A percentile compares a stretch with the other conserved stretches of the same genome.
Conservation (phyloP, 2,329 filamentous ascomycete genomes). For the Penicillium olsonii region DNA sequence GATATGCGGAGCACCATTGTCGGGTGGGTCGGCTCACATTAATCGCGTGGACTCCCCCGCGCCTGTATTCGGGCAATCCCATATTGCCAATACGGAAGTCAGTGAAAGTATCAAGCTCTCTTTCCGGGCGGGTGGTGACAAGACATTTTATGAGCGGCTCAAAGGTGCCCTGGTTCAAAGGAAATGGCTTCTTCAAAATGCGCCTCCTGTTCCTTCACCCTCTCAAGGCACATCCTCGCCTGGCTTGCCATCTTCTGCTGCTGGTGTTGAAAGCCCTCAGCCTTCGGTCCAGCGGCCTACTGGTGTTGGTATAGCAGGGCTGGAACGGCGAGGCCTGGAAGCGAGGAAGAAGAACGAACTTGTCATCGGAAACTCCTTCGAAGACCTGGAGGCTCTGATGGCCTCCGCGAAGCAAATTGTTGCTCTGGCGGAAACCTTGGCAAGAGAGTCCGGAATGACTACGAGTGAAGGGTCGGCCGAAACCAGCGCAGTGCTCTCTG, state of each 20-base stretch:
- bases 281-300: constrained; percentile 47
- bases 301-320: constrained; percentile 83
- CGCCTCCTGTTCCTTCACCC: constrained; percentile 78
- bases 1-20: constrained; percentile 81
- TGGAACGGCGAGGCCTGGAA: constrained; percentile 82
- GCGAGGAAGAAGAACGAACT: constrained; percentile 89
- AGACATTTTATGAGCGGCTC: constrained; percentile 84
- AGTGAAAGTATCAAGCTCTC: constrained; percentile 85
- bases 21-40: constrained; percentile 49
- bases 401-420: constrained; percentile 96
- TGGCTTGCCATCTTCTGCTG: constrained; percentile 27
- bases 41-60: constrained; percentile 74
- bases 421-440: constrained; percentile 85
- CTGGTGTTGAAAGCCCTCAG: constrained; percentile 21
- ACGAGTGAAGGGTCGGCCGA: constrained; percentile 65
- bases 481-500: constrained; percentile 72
- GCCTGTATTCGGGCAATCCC: constrained; percentile 58
- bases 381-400: constrained; percentile 95
- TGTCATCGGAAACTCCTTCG: constrained; percentile 90
- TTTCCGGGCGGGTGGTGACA: constrained; percentile 84
- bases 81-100: constrained; percentile 57
- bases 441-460: constrained; percentile 63
- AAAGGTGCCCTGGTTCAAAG: constrained; percentile 87
- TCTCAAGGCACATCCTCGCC: constrained; percentile 36
- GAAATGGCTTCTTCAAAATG: constrained; percentile 91